Conservation (phyloP, 345 rosid genomes). For the Iberis pinnata region DNA sequence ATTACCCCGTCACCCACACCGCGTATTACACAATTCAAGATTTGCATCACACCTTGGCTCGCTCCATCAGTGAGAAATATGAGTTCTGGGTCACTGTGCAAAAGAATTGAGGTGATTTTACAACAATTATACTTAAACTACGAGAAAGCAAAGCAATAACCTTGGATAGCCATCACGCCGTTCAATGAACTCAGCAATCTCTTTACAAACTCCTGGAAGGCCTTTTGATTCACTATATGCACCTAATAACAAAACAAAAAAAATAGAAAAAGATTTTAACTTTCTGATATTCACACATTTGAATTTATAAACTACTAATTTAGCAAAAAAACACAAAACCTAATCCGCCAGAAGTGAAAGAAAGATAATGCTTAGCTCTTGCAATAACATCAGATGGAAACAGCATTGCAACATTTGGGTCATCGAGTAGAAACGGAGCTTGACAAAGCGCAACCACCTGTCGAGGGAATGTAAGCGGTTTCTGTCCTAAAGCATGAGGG, state of each 20-base stretch:
- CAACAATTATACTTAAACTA: no score
- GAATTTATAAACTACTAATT: no score
- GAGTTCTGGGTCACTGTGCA: conserved; percentile 94
- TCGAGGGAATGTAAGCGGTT: conserved; percentile 84
- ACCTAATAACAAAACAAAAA: conserved; percentile 39
- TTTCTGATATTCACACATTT: no score
- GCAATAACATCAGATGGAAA: conserved; percentile 92
- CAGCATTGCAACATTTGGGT: conserved; percentile 71
- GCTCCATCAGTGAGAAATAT: conserved; percentile 98
- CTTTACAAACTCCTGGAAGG: conserved; percentile 71
- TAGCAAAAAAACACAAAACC: conserved; percentile 39
- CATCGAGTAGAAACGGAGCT: conserved; percentile 87
- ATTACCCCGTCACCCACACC: conserved; percentile 87
- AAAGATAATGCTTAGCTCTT: conserved; percentile 85
- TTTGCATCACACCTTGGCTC: conserved; percentile 98
- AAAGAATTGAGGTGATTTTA: no score
- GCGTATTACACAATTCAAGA: conserved; percentile 74
- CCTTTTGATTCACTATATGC: conserved; percentile 98
- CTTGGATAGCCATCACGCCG: conserved; percentile 97
- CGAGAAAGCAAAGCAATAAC: conserved; percentile 69
- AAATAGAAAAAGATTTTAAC: neutral
- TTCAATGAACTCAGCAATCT: conserved; percentile 81
- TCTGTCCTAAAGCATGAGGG: conserved; percentile 95
- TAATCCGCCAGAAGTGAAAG: conserved; percentile 75
- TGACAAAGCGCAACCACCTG: conserved; percentile 95